Evolutionary conservation across 345 rosid genomes (phyloP).

Genomic region (Cardiospermum halicacabum): DNA sequence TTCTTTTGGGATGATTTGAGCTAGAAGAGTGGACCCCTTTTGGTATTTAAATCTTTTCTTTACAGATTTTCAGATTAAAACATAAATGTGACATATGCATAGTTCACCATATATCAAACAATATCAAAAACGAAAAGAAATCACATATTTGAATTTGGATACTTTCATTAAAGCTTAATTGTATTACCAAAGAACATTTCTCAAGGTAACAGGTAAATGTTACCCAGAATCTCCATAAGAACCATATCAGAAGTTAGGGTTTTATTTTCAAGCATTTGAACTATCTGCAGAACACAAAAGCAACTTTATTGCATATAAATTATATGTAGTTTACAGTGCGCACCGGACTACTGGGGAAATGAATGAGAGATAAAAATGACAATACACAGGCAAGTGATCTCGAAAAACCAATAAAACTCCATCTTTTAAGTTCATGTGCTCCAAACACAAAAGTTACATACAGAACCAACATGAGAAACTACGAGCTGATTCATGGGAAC

Average conservation of each 20-base stretch:
- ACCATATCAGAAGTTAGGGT: not conserved
- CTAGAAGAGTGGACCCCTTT: no score
- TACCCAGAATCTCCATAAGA: not conserved
- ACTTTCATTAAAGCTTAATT: no score
- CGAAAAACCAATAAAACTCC: slow-evolving; percentile 16
- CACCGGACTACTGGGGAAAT: slow-evolving; percentile 7
- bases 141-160: no score
- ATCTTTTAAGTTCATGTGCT: slow-evolving; percentile 12
- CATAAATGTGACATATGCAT: no score
- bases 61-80: no score
- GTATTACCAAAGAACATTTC: no score
- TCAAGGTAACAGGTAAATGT: no score
- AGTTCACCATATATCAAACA: no score
- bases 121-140: no score
- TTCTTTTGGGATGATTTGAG: no score
- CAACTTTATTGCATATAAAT: slow-evolving; percentile 24
- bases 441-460: slow-evolving; percentile 31
- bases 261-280: not conserved
- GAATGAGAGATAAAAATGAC: slow-evolving; percentile 19
- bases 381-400: slow-evolving; percentile 6
- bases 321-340: slow-evolving; percentile 22
- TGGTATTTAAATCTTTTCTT: no score
- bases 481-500: slow-evolving; percentile 17
- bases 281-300: not conserved
- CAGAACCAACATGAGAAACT: slow-evolving; percentile 25